phyloP scores from a whole-genome alignment of 257 asterid species.

The Leonotis leonurus region DNA sequence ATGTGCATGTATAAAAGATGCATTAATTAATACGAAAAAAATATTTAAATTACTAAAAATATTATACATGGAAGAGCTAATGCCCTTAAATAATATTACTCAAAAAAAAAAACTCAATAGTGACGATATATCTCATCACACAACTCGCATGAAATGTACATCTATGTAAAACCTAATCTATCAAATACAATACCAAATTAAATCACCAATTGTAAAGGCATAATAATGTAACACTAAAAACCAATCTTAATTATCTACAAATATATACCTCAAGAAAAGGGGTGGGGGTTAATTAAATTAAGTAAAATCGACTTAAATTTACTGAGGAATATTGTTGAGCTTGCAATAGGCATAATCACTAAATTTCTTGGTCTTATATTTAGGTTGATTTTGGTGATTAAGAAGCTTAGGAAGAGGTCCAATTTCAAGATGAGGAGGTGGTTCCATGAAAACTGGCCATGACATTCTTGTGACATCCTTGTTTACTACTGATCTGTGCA shows the following conservation, averaged over 20 bases:
- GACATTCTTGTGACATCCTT: slow-evolving; percentile 60
- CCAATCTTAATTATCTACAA: too few species aligned
- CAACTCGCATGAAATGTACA: too few species aligned
- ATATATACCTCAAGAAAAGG: too few species aligned
- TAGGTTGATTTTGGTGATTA: slow-evolving; percentile 30
- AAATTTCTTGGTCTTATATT: slow-evolving; percentile 51
- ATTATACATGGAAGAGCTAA: not conserved
- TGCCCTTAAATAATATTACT: not conserved
- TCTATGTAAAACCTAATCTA: too few species aligned
- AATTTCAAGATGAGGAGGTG: slow-evolving; percentile 37
- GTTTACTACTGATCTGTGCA: slow-evolving; percentile 45
- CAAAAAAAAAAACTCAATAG: too few species aligned
- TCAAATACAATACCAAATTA: too few species aligned
- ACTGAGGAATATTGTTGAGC: slow-evolving; percentile 56
- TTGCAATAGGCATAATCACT: slow-evolving; percentile 52
- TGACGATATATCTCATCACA: too few species aligned
- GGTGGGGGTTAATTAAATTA: not conserved
- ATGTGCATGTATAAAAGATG: too few species aligned
- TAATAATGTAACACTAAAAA: too few species aligned
- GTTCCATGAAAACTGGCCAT: slow-evolving; percentile 70
- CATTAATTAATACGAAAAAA: too few species aligned
- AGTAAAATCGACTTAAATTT: too few species aligned
- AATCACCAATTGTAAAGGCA: too few species aligned
- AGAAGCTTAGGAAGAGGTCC: slow-evolving; percentile 44
- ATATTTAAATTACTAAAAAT: not conserved